Evolutionary conservation across 495 filamentous ascomycete genomes (phyloP), one percentile per base, ranked within the genome.

Genomic region (Xylaria curta): DNA sequence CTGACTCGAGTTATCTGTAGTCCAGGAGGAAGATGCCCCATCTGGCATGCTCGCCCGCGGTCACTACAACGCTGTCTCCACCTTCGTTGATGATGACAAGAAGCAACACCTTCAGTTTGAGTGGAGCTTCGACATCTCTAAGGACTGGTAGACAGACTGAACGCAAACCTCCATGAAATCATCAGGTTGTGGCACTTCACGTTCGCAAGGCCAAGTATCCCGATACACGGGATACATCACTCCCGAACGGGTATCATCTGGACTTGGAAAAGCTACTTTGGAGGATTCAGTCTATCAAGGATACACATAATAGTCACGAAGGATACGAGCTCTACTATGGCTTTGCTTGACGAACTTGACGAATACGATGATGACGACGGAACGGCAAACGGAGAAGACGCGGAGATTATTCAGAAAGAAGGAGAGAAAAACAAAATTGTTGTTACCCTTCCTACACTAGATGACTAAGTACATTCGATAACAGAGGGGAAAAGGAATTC

Each of bases 111-210:
- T 99, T 49, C 82, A 90, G 76, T 98, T 99, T 82, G 90, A 95
- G 69, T 99, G 96, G 96, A 86, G 88, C 62, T 98, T 99, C 76
- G 91, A 97, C 75, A 97, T 99, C 78, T 87, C 89, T 80, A 99
- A 98, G 87, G 92, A 95, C 78, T 98, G 96, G 97, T 91, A 89
- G 77, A 69, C 47, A 38, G 28, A 33, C 21, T 49, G 31, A 24
- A 24, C 28, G 56, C 38, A 40, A 46, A 49, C 46, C n/a, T 69
- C 44, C 42, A 33, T 40, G 42, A 21, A 46, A 33, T 54, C 8
- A 63, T 44, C 36, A 44, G 47, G 46, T 5, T 8, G 15, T 46
- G 46, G 68, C 21, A 62, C 53, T 26, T 36, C 51, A 31, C 28
- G n/a, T 54, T 19, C n/a, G 31, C n/a, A 33, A 63, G 28, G 8